phyloP scores from a whole-genome alignment of 2,329 filamentous ascomycete genomes.

The Pseudogymnoascus pannorum region DNA sequence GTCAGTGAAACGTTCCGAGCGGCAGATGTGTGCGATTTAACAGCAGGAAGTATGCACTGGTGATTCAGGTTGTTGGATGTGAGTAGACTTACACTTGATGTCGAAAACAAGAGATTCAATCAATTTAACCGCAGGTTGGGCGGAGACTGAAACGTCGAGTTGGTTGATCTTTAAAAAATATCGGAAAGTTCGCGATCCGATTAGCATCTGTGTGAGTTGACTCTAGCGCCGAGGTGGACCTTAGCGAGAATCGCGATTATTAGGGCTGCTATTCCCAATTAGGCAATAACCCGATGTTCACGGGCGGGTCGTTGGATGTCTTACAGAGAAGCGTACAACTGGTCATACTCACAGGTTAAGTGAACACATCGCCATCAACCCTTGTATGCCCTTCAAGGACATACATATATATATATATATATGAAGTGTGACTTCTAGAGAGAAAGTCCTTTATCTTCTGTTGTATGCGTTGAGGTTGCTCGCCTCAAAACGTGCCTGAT shows the following conservation, averaged over 20 bases:
- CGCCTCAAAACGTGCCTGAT: slow-evolving; percentile 4
- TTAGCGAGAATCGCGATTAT: slow-evolving; percentile 10
- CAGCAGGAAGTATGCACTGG: background rate
- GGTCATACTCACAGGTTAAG: slow-evolving; percentile 6
- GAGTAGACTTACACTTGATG: slow-evolving; percentile 22
- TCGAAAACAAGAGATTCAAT: slow-evolving; percentile 86
- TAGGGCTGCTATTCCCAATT: slow-evolving; percentile 7
- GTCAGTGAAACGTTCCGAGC: background rate
- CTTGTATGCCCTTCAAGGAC: background rate
- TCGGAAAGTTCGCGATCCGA: slow-evolving; percentile 8
- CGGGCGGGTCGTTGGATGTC: background rate
- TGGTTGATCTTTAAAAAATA: slow-evolving; percentile 14
- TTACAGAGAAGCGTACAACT: background rate
- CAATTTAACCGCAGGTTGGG: slow-evolving; percentile 95
- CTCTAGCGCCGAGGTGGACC: slow-evolving; percentile 4
- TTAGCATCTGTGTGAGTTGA: background rate
- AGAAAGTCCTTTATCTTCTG: background rate
- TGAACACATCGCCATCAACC: slow-evolving; percentile 7
- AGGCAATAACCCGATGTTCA: slow-evolving; percentile 1
- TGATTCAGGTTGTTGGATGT: background rate
- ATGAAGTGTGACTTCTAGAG: background rate
- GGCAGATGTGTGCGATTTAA: background rate
- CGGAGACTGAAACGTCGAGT: slow-evolving; percentile 99
- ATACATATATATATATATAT: slow-evolving; percentile 5
- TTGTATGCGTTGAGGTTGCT: background rate